phyloP scores from a whole-genome alignment of 768 basidiomycete species.

The Suillus luteus region DNA sequence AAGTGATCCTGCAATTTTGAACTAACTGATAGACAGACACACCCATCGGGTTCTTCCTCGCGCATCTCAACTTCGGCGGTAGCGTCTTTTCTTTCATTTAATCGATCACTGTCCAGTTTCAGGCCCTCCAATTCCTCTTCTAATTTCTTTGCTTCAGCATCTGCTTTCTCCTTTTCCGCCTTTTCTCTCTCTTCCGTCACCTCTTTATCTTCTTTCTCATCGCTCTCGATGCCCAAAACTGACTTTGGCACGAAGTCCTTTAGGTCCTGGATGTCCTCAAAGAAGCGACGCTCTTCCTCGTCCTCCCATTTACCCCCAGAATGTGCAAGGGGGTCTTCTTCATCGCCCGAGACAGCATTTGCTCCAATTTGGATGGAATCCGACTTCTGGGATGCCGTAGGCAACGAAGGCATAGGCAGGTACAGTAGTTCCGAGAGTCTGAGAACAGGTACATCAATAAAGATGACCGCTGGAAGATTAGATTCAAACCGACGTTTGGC shows the following conservation, averaged over 20 bases:
- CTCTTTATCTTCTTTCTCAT: slow-evolving; percentile 41
- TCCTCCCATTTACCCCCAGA: slow-evolving; percentile 95
- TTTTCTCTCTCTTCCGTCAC: slow-evolving; percentile 47
- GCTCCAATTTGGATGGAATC: slow-evolving; percentile 80
- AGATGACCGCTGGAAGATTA: slow-evolving; percentile 3
- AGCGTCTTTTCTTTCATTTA: slow-evolving; percentile 23
- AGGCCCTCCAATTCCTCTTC: slow-evolving; percentile 78
- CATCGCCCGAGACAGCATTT: slow-evolving; percentile 45
- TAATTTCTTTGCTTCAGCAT: slow-evolving; percentile 70
- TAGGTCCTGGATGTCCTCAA: slow-evolving; percentile 89
- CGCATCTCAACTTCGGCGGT: slow-evolving; percentile 21
- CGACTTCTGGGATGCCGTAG: slow-evolving; percentile 76
- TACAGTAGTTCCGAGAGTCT: slow-evolving; percentile 93
- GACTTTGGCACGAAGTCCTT: slow-evolving; percentile 90
- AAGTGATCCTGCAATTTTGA: slow-evolving; percentile 16
- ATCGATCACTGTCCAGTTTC: slow-evolving; percentile 36
- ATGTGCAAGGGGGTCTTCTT: slow-evolving; percentile 52
- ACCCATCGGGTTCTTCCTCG: slow-evolving; percentile 35
- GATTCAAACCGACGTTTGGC: slow-evolving; percentile 69
- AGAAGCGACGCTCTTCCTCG: slow-evolving; percentile 93
- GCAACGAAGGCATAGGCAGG: slow-evolving; percentile 79
- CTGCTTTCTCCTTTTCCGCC: slow-evolving; percentile 59
- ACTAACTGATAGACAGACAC: slow-evolving; percentile 16
- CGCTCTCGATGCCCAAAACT: slow-evolving; percentile 69
- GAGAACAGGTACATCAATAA: slow-evolving; percentile 17